Evolutionary conservation across 1,284 basidiomycete species (phyloP), one percentile per base, ranked within the genome.

Genomic region (Apiotrichum porosum): DNA sequence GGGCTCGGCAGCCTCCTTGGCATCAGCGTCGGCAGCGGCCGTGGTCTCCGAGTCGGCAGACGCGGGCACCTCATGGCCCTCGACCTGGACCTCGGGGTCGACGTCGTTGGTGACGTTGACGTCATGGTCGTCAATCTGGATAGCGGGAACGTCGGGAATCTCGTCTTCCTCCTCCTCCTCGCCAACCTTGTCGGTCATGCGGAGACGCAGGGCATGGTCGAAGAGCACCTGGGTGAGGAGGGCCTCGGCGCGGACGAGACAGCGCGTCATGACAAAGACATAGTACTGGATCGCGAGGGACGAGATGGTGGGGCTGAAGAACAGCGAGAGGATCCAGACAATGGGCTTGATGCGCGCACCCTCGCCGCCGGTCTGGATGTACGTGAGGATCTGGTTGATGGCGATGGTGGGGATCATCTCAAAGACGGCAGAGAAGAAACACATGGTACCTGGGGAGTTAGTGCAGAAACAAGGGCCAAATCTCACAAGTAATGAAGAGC

Each of bases 191-290:
- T 73, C 66, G 47, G 63, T 66, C 70, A 85, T 77, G 17, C 84
- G 78, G 34, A 86, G 80, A 32, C 83, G 78, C 4, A 86, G 73
- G 2, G 83, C 75, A 57, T 86, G 84, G 50, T 85, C 82, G 60
- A 86, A 85, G 6, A 86, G 70, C 4, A 86, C 76, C 56, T 85
- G 80, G 0, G 83, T 85, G 43, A 86, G 72, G 43, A 88, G 77
- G 3, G 78, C 77, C 63, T 86, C 82, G 8, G 71, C 63, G 36
- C 79, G 78, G 14, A 82, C 79, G 9, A 81, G 68, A 28, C 67
- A 51, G 32, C 72, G 64, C 15, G 71, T 72, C 39, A 66, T 70
- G 48, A 66, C 52, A 54, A 63, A 73, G 42, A 76, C 65, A 60
- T 74, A 74, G 52, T 59, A 68, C 36, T 75, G 67, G 37, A 72